Evolutionary conservation across 176 grass and related monocot species (phyloP), one percentile per base, ranked within the genome.

Genomic region (Eleusine coracana): DNA sequence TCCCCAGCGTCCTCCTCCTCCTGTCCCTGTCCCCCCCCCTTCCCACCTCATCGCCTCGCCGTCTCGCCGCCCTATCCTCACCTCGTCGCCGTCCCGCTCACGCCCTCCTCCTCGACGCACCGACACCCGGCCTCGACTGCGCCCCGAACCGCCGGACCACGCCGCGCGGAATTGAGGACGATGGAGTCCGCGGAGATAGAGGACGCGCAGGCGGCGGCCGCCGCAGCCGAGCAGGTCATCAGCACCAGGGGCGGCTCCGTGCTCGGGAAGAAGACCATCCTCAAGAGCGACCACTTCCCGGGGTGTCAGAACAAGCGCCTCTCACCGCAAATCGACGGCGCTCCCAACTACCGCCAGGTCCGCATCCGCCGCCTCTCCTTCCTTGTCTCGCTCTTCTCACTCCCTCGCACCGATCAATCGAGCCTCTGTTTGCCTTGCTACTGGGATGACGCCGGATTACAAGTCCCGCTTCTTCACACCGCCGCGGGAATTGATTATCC

Each of bases 221-320:
- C 83, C 10, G 83, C 84, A n/a, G 78, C 82, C 10, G 96, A 99
- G 85, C 87, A 96, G 68, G 96, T 96, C 74, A 96, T 99, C 71
- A 90, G 90, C 79, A 88, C 65, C 87, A 87, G 96, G 50, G 96
- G 96, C 68, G 96, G 96, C 62, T 94, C 96, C 40, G 96, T 96
- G 84, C 91, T 99, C 4, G 96, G 96, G 15, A 99, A 99, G 93
- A 99, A 99, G 84, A 96, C 96, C 72, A 93, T 99, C 65, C 89
- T 99, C 85, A 99, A 99, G 89, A 95, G 93, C 82, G 96, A 99
- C 73, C 96, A 99, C 86, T 99, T 99, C 68, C 96, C 96, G 25
- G 93, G 96, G 0, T 99, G 96, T 82, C 96, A 96, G 89, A 99
- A 99, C 89, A 99, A 96, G 89, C 85, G 93, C 21, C 87, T 99